Percentiles rank a stretch among this genome's conserved stretches.
phyloP scores from a whole-genome alignment of 352 stramenopile genomes.

The Phytophthora chlamydospora region DNA sequence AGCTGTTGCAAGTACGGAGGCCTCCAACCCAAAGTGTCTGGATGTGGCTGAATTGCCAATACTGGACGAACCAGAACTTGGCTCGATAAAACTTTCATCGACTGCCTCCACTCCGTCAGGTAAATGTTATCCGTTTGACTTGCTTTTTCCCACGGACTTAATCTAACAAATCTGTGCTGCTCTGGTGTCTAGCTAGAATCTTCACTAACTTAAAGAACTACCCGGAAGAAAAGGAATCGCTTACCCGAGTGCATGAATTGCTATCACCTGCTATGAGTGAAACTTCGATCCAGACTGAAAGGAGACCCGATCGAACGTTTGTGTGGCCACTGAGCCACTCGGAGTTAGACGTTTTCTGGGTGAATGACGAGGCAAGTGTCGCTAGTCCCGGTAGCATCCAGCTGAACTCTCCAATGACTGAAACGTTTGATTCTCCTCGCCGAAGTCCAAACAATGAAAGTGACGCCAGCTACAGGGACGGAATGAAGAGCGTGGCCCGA shows the following conservation, averaged over 20 bases:
- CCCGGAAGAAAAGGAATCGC: slow-evolving; percentile 17
- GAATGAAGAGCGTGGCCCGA: slow-evolving; percentile 15
- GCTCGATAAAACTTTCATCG: slow-evolving; percentile 10
- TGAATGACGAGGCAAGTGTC: slow-evolving; percentile 17
- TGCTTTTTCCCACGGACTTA: not conserved
- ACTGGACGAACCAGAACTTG: slow-evolving; percentile 13
- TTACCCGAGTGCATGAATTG: slow-evolving; percentile 4
- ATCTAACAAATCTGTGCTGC: slow-evolving; percentile 17
- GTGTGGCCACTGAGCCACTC: slow-evolving; percentile 30
- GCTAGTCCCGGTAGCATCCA: slow-evolving; percentile 8
- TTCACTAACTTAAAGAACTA: slow-evolving; percentile 19
- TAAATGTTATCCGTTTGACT: not conserved
- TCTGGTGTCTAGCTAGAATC: slow-evolving; percentile 25
- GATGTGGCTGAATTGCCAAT: slow-evolving; percentile 4
- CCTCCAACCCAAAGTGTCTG: not conserved
- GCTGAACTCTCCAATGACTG: slow-evolving; percentile 11
- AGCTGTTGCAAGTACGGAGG: slow-evolving; percentile 1
- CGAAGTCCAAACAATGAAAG: slow-evolving; percentile 31
- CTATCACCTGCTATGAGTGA: slow-evolving; percentile 17
- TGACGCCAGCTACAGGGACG: slow-evolving; percentile 7
- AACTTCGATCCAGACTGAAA: slow-evolving; percentile 9
- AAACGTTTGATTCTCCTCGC: slow-evolving; percentile 19
- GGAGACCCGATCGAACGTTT: slow-evolving; percentile 18
- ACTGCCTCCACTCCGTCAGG: slow-evolving; percentile 18
- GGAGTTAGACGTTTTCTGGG: slow-evolving; percentile 27